Base-by-base conservation (phyloP, 306 rosid genomes). In the Myrica gale region DNA sequence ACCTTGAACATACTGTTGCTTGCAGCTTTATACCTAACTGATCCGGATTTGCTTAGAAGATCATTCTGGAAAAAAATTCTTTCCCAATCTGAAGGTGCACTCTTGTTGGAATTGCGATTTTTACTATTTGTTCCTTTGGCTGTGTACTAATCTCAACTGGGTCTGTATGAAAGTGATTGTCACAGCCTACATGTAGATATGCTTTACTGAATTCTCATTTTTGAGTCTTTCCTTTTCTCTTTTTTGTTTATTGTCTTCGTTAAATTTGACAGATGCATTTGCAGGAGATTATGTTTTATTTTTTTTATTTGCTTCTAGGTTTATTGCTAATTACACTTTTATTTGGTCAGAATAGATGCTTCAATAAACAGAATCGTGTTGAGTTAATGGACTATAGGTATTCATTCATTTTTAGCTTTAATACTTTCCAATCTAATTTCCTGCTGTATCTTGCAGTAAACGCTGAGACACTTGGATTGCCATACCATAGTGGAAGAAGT, bases 401-500 rank as follows among this genome's bases (percentile, higher is more conserved):
- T 37, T 62, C 8, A 15, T 62, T 39, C 11, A 8, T 26, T 57
- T 12, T 48, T n/a, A 68, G 75, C 67, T 42, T 48, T 42, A 76
- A 26, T 67, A 23, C 43, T 77, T 13, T 23, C 46, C 54, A 12
- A 39, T 48, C 7, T 76, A 57, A 74, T 74, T 75, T 71, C 74
- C 73, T 74, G 79, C 78, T 15, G 47, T 17, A 16, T 17, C 52
- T 81, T 82, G 75, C 20, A 71, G 72, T 69, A 60, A 16, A 54
- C 86, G 44, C 66, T 43, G 66, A 47, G 65, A 45, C 56, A 58
- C 61, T 76, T 42, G 60, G 45, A 72, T 11, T 67, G 71, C 48
- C 41, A 26, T 55, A 47, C 76, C 60, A 45, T 80, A 78, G 78
- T 19, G n/a, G 84, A 57, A 78, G 70, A 42, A 37, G 21, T 54